Base-by-base conservation (phyloP, 352 stramenopile genomes). In the Phytopythium litorale region DNA sequence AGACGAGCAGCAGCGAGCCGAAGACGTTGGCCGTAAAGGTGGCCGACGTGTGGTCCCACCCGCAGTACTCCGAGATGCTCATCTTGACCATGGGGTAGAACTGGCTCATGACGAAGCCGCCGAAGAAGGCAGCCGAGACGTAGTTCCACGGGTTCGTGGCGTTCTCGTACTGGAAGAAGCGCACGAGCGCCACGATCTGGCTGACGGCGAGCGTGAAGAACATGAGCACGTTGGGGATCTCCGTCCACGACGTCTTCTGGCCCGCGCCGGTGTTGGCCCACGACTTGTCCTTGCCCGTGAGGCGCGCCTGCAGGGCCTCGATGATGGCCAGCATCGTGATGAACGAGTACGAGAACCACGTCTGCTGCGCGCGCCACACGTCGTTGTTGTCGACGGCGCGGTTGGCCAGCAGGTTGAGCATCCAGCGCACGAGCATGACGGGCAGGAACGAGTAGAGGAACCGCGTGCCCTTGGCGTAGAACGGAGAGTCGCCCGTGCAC, bases 51-150 rank as follows among this genome's bases (percentile, higher is more conserved):
- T 96, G 87, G 65, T 93, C 84, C 87, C 87, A 96, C 13, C 87
- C 87, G 78, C 80, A 92, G 78, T 96, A 96, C 75, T 92, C 82
- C 25, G 81, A 89, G 68, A 96, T 88, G 75, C 87, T 96, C 87
- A 96, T 96, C 78, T 93, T 93, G 61, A 96, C 87, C 87, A 96
- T 96, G 56, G 87, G 87, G 75, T 92, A 93, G 60, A 89, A 90
- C 64, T 96, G 78, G 60, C 70, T 79, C 84, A 92, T 91, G 58
- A 93, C 81, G 71, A 88, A 96, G 62, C 91, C 88, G 55, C 87
- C 87, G 57, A 96, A 94, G 67, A 96, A 96, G 75, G 89, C 88
- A 19, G 87, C 75, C 32, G 87, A 94, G 15, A 94, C 83, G 79
- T 93, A 94, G 68, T 94, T 93, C 87, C 85, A 94, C 62, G 87